These are phyloP conservation scores for Achaetomiella virescens DNA, from an alignment of 495 filamentous ascomycete genomes.

Conservation along the genomic window DNA sequence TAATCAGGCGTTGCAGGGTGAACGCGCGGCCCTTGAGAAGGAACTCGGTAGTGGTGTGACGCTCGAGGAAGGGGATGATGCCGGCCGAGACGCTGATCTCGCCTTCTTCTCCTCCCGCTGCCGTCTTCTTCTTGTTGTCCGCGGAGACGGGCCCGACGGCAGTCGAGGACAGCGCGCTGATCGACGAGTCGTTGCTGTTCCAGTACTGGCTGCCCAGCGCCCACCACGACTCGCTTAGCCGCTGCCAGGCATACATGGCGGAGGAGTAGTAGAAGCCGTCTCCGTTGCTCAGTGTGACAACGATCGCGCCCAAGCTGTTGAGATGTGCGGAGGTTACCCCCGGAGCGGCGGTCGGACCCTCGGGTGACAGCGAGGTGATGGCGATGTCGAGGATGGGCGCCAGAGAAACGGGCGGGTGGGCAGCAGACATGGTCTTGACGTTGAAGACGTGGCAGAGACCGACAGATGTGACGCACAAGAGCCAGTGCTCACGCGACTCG, in stretches of 20 bases:
- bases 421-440: conserved; percentile 71
- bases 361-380: conserved; percentile 52
- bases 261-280: conserved; percentile 87
- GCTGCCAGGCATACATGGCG: conserved; percentile 84
- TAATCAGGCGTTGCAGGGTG: conserved; percentile 82
- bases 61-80: conserved; percentile 86
- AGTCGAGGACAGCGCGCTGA: conserved; percentile 68
- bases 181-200: conserved; percentile 86
- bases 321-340: conserved; percentile 84
- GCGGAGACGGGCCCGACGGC: conserved; percentile 45
- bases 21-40: conserved; percentile 87
- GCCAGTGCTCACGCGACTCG: conserved; percentile 81
- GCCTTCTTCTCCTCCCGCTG: conserved; percentile 23
- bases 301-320: conserved; percentile 75
- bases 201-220: conserved; percentile 96
- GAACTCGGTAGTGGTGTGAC: conserved; percentile 87
- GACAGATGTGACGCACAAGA: conserved; percentile 80
- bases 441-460: conserved; percentile 95
- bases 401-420: conserved; percentile 84
- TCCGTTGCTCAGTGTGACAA: conserved; percentile 84
- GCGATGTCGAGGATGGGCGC: conserved; percentile 88
- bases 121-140: conserved; percentile 11
- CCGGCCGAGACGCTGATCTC: conserved; percentile 75
- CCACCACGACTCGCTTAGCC: conserved; percentile 94
- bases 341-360: conserved; percentile 65